These are phyloP conservation scores for Salix brachista DNA, from an alignment of 345 rosid genomes.

Conservation along the genomic window DNA sequence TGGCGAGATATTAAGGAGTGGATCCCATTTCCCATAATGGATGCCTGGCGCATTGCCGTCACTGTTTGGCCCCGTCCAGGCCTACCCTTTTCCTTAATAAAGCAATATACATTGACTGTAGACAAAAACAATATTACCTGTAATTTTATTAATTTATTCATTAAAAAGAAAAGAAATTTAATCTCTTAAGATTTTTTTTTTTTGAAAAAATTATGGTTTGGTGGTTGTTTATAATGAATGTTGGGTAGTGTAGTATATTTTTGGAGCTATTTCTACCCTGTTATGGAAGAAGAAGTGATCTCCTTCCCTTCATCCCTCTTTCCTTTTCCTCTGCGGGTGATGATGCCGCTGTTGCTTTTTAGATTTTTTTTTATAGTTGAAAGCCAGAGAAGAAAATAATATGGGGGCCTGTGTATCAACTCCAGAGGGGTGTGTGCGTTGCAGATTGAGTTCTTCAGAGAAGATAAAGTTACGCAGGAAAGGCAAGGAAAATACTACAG, in stretches of 20 bases:
- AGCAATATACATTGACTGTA: no score
- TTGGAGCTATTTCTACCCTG: not conserved
- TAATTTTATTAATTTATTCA: no score
- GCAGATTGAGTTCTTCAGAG: slow-evolving; percentile 47
- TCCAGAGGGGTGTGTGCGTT: slow-evolving; percentile 65
- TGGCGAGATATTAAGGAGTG: not conserved
- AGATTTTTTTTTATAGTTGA: slow-evolving; percentile 6
- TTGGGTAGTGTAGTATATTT: not conserved
- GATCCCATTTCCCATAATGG: slow-evolving; percentile 10
- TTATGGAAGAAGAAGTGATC: not conserved
- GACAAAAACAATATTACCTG: no score
- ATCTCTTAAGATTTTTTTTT: not conserved
- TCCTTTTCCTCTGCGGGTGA: not conserved
- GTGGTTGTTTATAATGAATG: not conserved
- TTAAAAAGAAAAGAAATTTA: no score
- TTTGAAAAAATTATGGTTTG: not conserved
- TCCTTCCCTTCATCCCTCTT: slow-evolving; percentile 1
- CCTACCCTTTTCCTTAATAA: no score
- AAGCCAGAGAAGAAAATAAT: slow-evolving; percentile 6
- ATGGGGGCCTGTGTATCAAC: slow-evolving; percentile 89
- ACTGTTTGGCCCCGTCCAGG: no score
- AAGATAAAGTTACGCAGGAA: slow-evolving; percentile 45
- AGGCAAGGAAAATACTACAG: slow-evolving; percentile 21
- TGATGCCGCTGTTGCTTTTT: slow-evolving; percentile 11
- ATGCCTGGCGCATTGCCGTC: slow-evolving; percentile 7